Evolutionary conservation across 805 yeast species (phyloP), one percentile per base, ranked within the genome.

Genomic region (Lipomyces chichibuensis): DNA sequence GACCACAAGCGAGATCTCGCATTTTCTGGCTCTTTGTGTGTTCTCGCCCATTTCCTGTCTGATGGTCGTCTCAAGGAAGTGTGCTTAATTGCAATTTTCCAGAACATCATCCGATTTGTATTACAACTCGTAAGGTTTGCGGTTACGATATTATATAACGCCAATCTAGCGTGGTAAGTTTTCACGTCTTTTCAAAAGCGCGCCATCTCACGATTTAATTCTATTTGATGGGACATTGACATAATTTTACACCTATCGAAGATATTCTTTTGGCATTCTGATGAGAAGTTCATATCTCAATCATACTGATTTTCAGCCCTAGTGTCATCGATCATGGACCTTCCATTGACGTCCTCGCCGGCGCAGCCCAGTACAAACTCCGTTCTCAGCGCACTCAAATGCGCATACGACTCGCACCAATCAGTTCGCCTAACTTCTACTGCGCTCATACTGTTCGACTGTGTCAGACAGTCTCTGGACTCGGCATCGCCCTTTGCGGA

Each of bases 381-480:
- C 25, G 53, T 67, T 17, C 64, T 64, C n/a, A 29, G 57, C 14
- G 64, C 67, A 4, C 62, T 67, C 25, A 60, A 57, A 46, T 14
- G 32, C n/a, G 58, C 64, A 11, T 62, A 46, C 52, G 69, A 67
- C 14, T 37, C 52, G 5, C 20, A 39, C 51, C 54, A 32, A 25
- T 39, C 65, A n/a, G 53, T 65, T 35, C 54, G 63, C 9, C 54
- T 67, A 20, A 59, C 71, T 23, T 62, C 69, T 14, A 60, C 71
- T 33, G 37, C 63, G n/a, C 64, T 65, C 32, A 51, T 66, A 17
- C 32, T 62, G 23, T 65, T 67, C 62, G 52, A 65, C 33, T 58
- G 54, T n/a, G 49, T 8, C 20, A n/a, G 49, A 43, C 49, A 0
- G 20, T 43, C 49, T 43, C 25, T 27, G 23, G 54, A 29, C n/a